Percentiles rank a stretch among this genome's conserved stretches.
Evolutionary conservation across 225 moss, liverwort and hornwort species (phyloP).

Genomic region (Polytrichum formosum): DNA sequence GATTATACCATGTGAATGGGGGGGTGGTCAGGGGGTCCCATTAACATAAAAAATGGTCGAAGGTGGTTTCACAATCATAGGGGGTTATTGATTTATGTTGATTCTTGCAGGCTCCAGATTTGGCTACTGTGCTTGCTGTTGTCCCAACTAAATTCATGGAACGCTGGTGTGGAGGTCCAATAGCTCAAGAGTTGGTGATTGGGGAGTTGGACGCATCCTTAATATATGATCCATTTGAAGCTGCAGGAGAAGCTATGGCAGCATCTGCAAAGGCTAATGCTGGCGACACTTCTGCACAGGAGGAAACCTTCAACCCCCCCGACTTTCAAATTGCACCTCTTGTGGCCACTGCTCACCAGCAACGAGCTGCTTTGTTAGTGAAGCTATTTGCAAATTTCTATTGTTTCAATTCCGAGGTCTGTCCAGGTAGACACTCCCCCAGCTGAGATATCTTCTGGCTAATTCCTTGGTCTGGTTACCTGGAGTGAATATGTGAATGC

Average conservation of each 20-base stretch:
- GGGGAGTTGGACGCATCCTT: slow-evolving; percentile 93
- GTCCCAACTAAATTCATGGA: slow-evolving; percentile 80
- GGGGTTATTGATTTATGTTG: no score
- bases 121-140: slow-evolving; percentile 90
- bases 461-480: no score
- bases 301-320: slow-evolving; percentile 47
- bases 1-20: no score
- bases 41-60: no score
- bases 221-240: slow-evolving; percentile 95
- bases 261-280: slow-evolving; percentile 80
- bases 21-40: no score
- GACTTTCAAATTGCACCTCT: slow-evolving; percentile 57
- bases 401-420: slow-evolving; percentile 96
- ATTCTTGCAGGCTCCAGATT: slow-evolving; percentile 75
- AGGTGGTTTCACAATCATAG: no score
- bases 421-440: slow-evolving; percentile 57
- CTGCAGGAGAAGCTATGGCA: slow-evolving; percentile 98
- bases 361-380: slow-evolving; percentile 87
- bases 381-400: slow-evolving; percentile 96
- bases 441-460: no score
- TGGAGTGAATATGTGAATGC: no score
- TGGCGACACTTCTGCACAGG: slow-evolving; percentile 43
- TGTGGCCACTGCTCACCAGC: slow-evolving; percentile 52
- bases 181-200: slow-evolving; percentile 80
- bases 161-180: slow-evolving; percentile 96